Evolutionary conservation across 208 protist species (phyloP).

Genomic region (Herpetomonas samuelpessoai): DNA sequence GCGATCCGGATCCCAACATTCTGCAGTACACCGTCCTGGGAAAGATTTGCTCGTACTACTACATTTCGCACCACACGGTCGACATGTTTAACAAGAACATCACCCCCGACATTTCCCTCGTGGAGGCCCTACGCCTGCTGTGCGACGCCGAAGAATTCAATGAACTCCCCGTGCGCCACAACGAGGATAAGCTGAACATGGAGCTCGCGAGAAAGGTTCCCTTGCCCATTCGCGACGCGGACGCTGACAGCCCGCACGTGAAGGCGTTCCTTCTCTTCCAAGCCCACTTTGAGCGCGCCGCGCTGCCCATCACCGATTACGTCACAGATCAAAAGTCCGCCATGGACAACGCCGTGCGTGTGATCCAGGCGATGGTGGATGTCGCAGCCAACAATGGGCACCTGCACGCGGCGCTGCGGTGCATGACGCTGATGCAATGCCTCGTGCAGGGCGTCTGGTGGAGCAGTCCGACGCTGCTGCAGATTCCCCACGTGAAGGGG

Average conservation of each 20-base stretch:
- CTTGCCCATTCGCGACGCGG: constrained; percentile 56
- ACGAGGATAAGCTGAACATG: constrained; percentile 98
- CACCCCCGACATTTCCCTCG: constrained; percentile 33
- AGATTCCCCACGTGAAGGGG: constrained; percentile 80
- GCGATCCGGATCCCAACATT: constrained; percentile 55
- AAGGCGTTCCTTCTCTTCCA: constrained; percentile 98
- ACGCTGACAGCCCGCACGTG: constrained; percentile 91
- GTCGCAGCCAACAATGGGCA: constrained; percentile 94
- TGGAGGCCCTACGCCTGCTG: constrained; percentile 84
- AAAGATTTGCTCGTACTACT: constrained; percentile 98
- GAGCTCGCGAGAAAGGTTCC: constrained; percentile 67
- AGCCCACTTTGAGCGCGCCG: constrained; percentile 92
- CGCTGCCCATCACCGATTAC: constrained; percentile 98
- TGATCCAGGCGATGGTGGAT: constrained; percentile 96
- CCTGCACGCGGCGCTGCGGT: constrained; percentile 80
- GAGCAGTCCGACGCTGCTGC: constrained; percentile 76
- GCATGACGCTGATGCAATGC: constrained; percentile 95
- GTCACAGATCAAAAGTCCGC: constrained; percentile 97
- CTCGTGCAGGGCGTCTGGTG: constrained; percentile 93
- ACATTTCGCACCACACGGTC: constrained; percentile 96
- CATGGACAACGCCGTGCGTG: constrained; percentile 96
- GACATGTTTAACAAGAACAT: constrained; percentile 89
- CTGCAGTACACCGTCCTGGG: constrained; percentile 92
- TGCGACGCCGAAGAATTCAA: constrained; percentile 96
- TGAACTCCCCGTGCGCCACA: constrained; percentile 97